Conservation (phyloP, 306 rosid genomes). For the Astragalus membranaceus region DNA sequence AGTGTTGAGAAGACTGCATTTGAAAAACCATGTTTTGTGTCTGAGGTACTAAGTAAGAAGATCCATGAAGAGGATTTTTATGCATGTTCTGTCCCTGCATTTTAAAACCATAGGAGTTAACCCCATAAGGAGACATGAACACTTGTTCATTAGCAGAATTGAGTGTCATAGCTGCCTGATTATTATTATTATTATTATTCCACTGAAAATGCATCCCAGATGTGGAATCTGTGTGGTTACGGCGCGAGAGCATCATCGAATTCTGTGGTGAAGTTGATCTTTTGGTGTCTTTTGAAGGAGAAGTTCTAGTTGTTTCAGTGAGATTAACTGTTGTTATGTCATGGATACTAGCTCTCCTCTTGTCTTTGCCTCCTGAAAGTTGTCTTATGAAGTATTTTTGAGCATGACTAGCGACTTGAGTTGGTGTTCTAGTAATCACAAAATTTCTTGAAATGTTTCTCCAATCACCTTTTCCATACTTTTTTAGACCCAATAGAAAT, state of each 20-base stretch:
- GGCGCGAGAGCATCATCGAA: constrained; percentile 24
- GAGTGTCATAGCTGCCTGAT: constrained; percentile 46
- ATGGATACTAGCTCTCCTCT: constrained; percentile 93
- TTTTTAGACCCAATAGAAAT: constrained; percentile 79
- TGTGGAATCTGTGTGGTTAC: constrained; percentile 17
- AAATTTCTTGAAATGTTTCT: constrained; percentile 80
- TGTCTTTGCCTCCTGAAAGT: constrained; percentile 79
- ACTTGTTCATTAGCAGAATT: constrained; percentile 37
- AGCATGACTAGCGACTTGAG: constrained; percentile 97
- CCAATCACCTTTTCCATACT: constrained; percentile 95
- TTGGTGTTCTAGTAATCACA: constrained; percentile 71
- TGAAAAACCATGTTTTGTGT: constrained; percentile 64
- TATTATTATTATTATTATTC: constrained; percentile 32
- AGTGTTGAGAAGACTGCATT: constrained; percentile 53
- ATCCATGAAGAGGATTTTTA: constrained; percentile 38
- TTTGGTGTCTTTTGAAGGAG: constrained; percentile 40
- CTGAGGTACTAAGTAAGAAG: constrained; percentile 54
- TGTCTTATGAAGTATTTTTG: constrained; percentile 92
- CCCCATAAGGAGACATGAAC: constrained; percentile 45
- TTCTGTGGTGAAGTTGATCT: constrained; percentile 43
- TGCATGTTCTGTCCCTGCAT: constrained; percentile 46
- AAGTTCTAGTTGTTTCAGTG: constrained; percentile 38
- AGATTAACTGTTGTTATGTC: constrained; percentile 88
- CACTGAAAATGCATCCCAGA: constrained; percentile 42
- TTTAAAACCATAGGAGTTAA: constrained; percentile 36